Conservation (phyloP, 176 grass and related monocot genomes). For the Triticum aestivum region DNA sequence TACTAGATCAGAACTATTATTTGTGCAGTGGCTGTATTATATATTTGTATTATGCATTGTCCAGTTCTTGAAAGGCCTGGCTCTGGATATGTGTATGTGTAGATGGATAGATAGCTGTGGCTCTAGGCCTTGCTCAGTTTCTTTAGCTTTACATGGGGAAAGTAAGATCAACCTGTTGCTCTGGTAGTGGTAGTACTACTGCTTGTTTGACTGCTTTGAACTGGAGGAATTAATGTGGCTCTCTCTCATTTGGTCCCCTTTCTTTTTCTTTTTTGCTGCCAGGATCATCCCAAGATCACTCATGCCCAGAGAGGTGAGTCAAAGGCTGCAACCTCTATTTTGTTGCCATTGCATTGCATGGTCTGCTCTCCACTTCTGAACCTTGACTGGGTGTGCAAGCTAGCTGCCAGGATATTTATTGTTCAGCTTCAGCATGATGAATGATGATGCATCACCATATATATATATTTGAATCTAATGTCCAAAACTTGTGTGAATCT, state of each 20-base stretch:
- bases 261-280: constrained; percentile 20
- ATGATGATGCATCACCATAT: not conserved
- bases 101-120: not conserved
- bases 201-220: constrained; percentile 44
- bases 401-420: not conserved
- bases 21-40: not conserved
- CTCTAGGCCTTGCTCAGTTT: constrained; percentile 15
- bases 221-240: constrained; percentile 31
- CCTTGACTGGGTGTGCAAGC: not conserved
- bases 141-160: constrained; percentile 35
- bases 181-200: not conserved
- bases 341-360: constrained; percentile 22
- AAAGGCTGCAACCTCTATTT: not conserved
- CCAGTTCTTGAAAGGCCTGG: constrained; percentile 16
- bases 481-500: not conserved
- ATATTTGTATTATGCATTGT: not conserved
- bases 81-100: not conserved
- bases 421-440: no score
- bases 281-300: constrained; percentile 84
- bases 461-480: not conserved
- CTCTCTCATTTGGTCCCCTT: constrained; percentile 22
- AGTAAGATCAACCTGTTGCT: not conserved
- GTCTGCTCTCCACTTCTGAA: not conserved
- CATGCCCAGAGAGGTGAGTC: constrained; percentile 91
- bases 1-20: not conserved